A percentile compares a stretch with the other conserved stretches of the same genome.
Conservation (phyloP, 306 rosid species). For the Corylus americana region DNA sequence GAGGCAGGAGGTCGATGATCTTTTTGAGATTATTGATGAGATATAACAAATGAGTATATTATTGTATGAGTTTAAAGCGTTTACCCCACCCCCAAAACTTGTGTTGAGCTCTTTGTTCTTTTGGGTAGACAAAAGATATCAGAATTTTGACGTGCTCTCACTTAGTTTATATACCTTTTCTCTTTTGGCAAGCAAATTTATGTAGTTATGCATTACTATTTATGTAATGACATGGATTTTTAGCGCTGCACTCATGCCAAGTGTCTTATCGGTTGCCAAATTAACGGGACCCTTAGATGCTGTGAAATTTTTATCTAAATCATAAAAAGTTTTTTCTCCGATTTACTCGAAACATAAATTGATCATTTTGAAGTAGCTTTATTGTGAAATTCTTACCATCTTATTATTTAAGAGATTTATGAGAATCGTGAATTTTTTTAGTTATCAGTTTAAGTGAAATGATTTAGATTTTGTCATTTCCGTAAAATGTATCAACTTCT, state of each 20-base stretch:
- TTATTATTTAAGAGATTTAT: too few species aligned
- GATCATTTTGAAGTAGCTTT: neutral
- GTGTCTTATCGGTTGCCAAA: neutral
- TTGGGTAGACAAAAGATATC: neutral
- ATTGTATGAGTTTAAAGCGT: neutral
- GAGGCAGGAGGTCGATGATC: slow-evolving; percentile 84
- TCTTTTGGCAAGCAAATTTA: neutral
- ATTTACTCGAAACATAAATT: too few species aligned
- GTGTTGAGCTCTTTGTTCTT: neutral
- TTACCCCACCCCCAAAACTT: neutral
- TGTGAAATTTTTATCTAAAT: too few species aligned
- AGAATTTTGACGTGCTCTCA: slow-evolving; percentile 20
- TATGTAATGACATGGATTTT: neutral
- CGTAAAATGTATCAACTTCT: too few species aligned
- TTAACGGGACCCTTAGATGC: too few species aligned
- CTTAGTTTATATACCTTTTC: neutral
- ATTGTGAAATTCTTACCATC: neutral
- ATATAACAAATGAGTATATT: slow-evolving; percentile 24
- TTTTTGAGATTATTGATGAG: slow-evolving; percentile 76
- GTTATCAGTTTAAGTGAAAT: too few species aligned
- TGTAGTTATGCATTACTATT: neutral
- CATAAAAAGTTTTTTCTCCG: too few species aligned
- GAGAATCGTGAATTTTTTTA: too few species aligned
- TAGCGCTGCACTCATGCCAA: neutral
- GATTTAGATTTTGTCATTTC: too few species aligned